Evolutionary conservation across 768 basidiomycete genomes (phyloP).

Genomic region (Boletus rubescentipes): DNA sequence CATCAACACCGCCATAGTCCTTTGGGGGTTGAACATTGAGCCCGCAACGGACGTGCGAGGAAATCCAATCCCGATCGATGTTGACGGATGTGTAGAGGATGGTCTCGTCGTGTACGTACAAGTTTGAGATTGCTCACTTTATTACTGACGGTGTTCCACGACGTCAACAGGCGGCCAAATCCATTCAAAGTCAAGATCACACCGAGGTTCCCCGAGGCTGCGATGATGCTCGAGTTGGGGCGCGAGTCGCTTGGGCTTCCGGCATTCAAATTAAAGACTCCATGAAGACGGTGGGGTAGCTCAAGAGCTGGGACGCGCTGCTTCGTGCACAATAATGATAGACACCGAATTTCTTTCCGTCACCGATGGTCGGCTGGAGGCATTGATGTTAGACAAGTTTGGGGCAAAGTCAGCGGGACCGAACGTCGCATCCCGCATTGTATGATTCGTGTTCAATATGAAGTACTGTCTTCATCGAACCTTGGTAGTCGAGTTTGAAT

Average conservation of each 20-base stretch:
- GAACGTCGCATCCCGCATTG: too few species aligned
- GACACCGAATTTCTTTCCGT: too few species aligned
- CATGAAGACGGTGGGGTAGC: too few species aligned
- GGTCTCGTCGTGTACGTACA: conserved; percentile 6
- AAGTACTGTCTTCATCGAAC: too few species aligned
- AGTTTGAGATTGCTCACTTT: not conserved
- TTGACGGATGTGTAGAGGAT: conserved; percentile 7
- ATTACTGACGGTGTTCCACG: not conserved
- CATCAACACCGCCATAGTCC: conserved; percentile 31
- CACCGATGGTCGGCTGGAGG: too few species aligned
- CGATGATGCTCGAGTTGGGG: conserved; percentile 7
- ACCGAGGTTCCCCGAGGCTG: conserved; percentile 5
- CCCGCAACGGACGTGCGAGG: conserved; percentile 4
- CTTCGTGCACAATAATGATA: too few species aligned
- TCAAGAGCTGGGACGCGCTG: too few species aligned
- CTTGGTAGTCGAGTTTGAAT: too few species aligned
- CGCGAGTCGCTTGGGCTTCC: conserved; percentile 6
- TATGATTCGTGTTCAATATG: too few species aligned
- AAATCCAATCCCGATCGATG: conserved; percentile 2
- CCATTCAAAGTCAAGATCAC: conserved; percentile 4
- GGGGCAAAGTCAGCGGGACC: too few species aligned
- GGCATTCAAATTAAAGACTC: too few species aligned
- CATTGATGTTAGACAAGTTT: too few species aligned
- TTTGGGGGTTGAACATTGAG: conserved; percentile 26
- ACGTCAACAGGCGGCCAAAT: not conserved